These are phyloP conservation scores for Alternaria solani DNA, from an alignment of 2,329 filamentous ascomycete species.

Conservation along the genomic window DNA sequence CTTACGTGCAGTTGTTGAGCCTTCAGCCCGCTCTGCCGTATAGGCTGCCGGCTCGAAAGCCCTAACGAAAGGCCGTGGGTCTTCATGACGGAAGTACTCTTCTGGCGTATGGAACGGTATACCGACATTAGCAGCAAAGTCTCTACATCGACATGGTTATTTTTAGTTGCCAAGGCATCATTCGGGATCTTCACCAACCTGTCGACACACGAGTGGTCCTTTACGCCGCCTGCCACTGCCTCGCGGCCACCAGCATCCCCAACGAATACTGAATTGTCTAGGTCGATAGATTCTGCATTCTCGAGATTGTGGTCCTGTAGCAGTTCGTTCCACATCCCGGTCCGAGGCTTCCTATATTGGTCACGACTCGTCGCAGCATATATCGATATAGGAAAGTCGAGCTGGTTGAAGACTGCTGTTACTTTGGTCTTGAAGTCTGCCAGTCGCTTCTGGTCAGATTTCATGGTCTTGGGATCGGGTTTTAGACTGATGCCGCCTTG, in stretches of 20 bases:
- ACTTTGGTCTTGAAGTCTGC: constrained; percentile 85
- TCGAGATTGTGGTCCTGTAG: constrained; percentile 61
- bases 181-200: constrained; percentile 52
- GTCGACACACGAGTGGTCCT: constrained; percentile 69
- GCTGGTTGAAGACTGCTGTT: constrained; percentile 70
- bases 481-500: constrained; percentile 84
- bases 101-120: constrained; percentile 86
- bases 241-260: constrained; percentile 76
- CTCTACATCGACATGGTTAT: constrained; percentile 47
- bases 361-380: constrained; percentile 90
- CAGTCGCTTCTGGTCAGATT: constrained; percentile 72
- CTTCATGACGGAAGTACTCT: constrained; percentile 81
- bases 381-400: constrained; percentile 78
- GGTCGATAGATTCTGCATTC: constrained; percentile 67
- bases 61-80: constrained; percentile 70
- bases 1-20: constrained; percentile 45
- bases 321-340: constrained; percentile 85
- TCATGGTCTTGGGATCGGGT: constrained; percentile 73
- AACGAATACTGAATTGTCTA: constrained; percentile 79
- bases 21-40: constrained; percentile 28
- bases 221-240: constrained; percentile 54
- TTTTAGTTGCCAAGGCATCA: constrained; percentile 13
- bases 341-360: constrained; percentile 83
- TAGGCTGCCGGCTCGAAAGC: constrained; percentile 72
- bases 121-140: constrained; percentile 86